Percentiles rank a stretch among this genome's conserved stretches.
Conservation (phyloP, 208 protist genomes). For the Lotmaria passim region DNA sequence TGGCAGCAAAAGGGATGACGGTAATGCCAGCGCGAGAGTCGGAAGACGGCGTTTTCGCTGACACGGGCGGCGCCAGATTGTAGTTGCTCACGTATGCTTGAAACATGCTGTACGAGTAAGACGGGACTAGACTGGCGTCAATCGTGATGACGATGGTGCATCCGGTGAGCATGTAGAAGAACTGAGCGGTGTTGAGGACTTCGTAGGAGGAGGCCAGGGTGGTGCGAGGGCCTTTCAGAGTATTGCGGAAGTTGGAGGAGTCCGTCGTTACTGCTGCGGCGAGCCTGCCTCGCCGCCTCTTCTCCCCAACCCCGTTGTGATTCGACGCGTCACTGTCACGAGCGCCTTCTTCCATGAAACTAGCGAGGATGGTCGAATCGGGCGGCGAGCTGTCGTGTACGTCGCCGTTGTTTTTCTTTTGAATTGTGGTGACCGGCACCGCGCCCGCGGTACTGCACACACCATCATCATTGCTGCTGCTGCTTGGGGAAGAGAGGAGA, state of each 20-base stretch:
- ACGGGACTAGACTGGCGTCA: not conserved
- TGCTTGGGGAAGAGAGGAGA: not conserved
- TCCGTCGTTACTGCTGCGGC: not conserved
- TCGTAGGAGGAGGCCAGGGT: constrained; percentile 29
- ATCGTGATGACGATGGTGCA: constrained; percentile 37
- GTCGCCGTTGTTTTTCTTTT: too few relatives aligned
- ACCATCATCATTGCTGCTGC: not conserved
- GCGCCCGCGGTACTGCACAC: too few relatives aligned
- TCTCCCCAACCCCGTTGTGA: too few relatives aligned
- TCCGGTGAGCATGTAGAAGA: constrained; percentile 42
- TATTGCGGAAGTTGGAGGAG: not conserved
- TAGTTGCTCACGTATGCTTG: constrained; percentile 15
- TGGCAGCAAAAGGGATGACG: not conserved
- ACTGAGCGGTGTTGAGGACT: constrained; percentile 11
- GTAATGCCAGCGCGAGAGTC: not conserved
- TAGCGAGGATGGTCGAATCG: too few relatives aligned
- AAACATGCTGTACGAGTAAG: constrained; percentile 21
- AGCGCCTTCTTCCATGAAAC: too few relatives aligned
- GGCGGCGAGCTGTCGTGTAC: too few relatives aligned
- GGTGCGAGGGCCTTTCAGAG: constrained; percentile 20
- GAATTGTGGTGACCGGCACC: too few relatives aligned
- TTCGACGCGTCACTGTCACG: too few relatives aligned
- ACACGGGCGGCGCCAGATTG: not conserved
- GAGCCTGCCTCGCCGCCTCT: too few relatives aligned
- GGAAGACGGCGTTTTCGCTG: too few relatives aligned